phyloP scores from a whole-genome alignment of 1,139 yeast species.

The Sugiyamaella pinicola region DNA sequence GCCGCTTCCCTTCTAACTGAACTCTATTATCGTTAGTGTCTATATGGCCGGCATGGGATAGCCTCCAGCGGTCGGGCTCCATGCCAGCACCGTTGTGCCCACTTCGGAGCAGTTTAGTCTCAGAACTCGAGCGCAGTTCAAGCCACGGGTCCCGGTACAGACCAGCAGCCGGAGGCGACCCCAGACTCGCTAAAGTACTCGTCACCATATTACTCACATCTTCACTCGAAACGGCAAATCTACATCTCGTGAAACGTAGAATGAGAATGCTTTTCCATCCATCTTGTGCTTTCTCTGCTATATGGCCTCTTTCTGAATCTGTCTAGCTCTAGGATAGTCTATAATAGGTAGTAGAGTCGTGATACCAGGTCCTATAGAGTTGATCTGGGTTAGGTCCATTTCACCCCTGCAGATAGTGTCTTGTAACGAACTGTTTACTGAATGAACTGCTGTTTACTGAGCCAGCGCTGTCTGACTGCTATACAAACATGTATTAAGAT shows the following conservation, averaged over 20 bases:
- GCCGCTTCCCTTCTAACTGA: constrained; percentile 53
- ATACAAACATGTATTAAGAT: too few species aligned
- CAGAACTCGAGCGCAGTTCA: too few species aligned
- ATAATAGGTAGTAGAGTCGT: too few species aligned
- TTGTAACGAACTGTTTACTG: too few species aligned
- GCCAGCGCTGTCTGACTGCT: too few species aligned
- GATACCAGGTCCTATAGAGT: neutral
- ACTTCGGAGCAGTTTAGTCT: too few species aligned
- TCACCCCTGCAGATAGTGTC: constrained; percentile 7
- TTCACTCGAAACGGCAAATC: constrained; percentile 57
- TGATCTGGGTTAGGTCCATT: constrained; percentile 3
- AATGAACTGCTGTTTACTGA: too few species aligned
- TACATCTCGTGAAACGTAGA: constrained; percentile 76
- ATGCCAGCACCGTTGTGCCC: neutral
- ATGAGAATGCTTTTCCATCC: constrained; percentile 57
- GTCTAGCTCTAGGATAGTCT: neutral
- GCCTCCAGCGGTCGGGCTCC: too few species aligned
- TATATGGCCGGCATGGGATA: neutral
- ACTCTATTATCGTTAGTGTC: constrained; percentile 32
- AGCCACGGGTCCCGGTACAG: too few species aligned
- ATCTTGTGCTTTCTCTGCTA: constrained; percentile 30
- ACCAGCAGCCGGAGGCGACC: too few species aligned
- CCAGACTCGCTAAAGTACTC: too few species aligned
- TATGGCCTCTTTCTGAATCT: neutral
- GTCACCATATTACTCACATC: constrained; percentile 35